Evolutionary conservation across 345 rosid species (phyloP), one percentile per base, ranked within the genome.

Genomic region (Sisymbrium altissimum): DNA sequence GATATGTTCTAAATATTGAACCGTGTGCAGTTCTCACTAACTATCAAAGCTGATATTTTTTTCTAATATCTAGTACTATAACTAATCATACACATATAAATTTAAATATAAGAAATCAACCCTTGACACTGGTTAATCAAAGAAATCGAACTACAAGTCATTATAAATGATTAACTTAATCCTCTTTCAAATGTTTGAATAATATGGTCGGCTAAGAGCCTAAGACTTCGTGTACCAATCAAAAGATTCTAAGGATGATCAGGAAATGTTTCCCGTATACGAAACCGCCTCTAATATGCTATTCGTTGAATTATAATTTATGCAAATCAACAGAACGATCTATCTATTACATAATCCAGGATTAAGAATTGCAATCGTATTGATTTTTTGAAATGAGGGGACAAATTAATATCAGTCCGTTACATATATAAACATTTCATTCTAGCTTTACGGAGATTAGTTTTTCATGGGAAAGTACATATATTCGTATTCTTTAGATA

Each of bases 211-310:
- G 18, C 21, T 21, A 25, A 18, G 62, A 56, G 33, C 17, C 17
- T 52, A 52, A 52, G 57, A 52, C 40, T 49, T 49, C 0, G 43
- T 23, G 15, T 46, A 46, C n/a, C 33, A 52, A 73, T 17, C 12
- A 48, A 38, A 57, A 66, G 5, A 72, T 60, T 61, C 50, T 8
- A 73, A 64, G 15, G 58, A 44, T 45, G 10, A 17, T 55, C 59
- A 56, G 43, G 15, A 73, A 44, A 36, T 65, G 40, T 36, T 45
- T 35, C 59, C 27, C 68, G 68, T 67, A 40, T 59, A 59, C 73
- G 78, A 57, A 73, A 66, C 61, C 35, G 25, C 60, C 60, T 46
- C 53, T 7, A 56, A 36, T 14, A 55, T 55, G 7, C 3, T 33
- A 12, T 9, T 63, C 45, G 49, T 7, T 55, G 36, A 15, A 40